Base-by-base conservation (phyloP, 768 basidiomycete species). In the Trametes cingulata region DNA sequence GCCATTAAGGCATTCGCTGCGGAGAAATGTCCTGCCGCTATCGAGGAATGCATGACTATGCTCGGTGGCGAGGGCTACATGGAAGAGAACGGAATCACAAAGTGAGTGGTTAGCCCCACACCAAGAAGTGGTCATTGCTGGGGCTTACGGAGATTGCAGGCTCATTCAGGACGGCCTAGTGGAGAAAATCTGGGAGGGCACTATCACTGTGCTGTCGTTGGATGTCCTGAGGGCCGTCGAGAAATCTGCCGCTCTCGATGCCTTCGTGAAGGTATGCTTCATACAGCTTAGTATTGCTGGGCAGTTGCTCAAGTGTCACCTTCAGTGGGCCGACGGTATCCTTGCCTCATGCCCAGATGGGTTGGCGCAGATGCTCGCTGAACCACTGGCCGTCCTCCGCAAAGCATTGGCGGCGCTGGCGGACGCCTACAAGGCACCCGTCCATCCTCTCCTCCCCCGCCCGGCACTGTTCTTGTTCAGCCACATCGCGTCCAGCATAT, bases 121-220 rank as follows among this genome's bases (percentile, higher is more conserved):
- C 8, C 2, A n/a, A 10, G 15, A 33, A 9, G 19, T 50, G 27
- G 9, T 8, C 25, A 4, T 22, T n/a, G 29, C 6, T 15, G 20
- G 6, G 8, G 36, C 50, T 24, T 5, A 42, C 19, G n/a, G 9
- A 13, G 35, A 5, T 25, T 12, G 2, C 55, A 81, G 82, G 37
- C 65, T 82, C 14, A 87, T 93, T 27, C 75, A 85, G 4, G 90
- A 92, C 73, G 77, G 78, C 2, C 68, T 88, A 8, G 91, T 91
- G 13, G 91, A 92, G 73, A 88, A 85, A 65, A 90, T 93, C 41
- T 92, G 90, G 90, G 91, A 92, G 72, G 90, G 88, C 0, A 90
- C 89, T 0, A 78, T 80, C 14, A 82, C 82, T 0, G 87, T 91
- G 3, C 79, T 91, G 5, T 78, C 88, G 1, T 71, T 91, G 50